Percentiles rank a stretch among this genome's conserved stretches.
These are phyloP conservation scores for Pichia nakasei DNA, from an alignment of 805 yeast genomes.

Conservation along the genomic window DNA sequence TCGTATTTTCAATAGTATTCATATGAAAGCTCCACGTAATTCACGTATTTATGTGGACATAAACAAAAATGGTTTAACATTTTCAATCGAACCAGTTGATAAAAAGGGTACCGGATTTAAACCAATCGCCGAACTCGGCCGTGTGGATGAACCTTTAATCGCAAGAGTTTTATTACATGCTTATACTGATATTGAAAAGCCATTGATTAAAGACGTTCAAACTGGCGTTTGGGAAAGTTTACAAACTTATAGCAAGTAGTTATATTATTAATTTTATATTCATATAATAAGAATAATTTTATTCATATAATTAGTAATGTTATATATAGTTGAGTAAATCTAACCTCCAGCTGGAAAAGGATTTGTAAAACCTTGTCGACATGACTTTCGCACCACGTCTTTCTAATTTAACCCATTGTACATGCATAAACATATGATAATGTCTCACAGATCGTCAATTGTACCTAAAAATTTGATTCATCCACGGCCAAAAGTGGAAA, in stretches of 20 bases:
- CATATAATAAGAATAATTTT: too few species aligned
- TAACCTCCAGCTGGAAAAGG: too few species aligned
- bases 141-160: conserved; percentile 50
- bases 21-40: conserved; percentile 69
- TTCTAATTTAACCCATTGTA: too few species aligned
- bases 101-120: conserved; percentile 5
- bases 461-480: too few species aligned
- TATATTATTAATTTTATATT: too few species aligned
- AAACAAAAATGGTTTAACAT: conserved; percentile 20
- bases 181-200: conserved; percentile 63
- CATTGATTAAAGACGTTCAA: conserved; percentile 40
- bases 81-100: conserved; percentile 2
- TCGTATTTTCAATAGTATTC: conserved; percentile 42
- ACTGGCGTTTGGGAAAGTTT: not conserved
- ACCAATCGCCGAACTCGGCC: conserved; percentile 38
- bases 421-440: too few species aligned
- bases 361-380: too few species aligned
- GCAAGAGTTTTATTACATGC: conserved; percentile 63
- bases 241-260: not conserved
- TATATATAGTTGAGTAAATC: too few species aligned
- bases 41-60: conserved; percentile 56
- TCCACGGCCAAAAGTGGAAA: too few species aligned
- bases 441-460: too few species aligned
- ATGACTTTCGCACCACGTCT: too few species aligned
- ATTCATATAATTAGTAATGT: too few species aligned